Evolutionary conservation across 1,284 basidiomycete species (phyloP).

Genomic region (Peniophora sp.): DNA sequence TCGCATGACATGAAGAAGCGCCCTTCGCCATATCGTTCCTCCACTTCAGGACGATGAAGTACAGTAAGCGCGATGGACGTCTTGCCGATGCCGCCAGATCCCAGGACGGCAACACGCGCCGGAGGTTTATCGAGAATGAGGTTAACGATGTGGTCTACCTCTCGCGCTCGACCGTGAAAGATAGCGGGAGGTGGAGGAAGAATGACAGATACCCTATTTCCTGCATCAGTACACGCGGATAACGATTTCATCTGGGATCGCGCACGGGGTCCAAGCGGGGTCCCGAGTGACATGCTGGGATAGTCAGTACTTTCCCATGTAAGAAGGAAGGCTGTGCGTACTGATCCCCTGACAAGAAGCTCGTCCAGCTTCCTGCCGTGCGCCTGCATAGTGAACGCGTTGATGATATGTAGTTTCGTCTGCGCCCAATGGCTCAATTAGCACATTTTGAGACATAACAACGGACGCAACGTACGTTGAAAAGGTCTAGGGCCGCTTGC

Average conservation of each 20-base stretch:
- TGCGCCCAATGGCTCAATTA: too few relatives aligned
- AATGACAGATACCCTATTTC: background rate
- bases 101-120: constrained; percentile 18
- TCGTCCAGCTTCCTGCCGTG: too few relatives aligned
- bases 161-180: background rate
- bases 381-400: too few relatives aligned
- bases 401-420: too few relatives aligned
- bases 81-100: constrained; percentile 28
- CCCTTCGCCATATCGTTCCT: constrained; percentile 10
- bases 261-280: background rate
- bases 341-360: background rate
- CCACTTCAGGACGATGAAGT: constrained; percentile 12
- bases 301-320: background rate
- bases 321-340: background rate
- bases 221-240: background rate
- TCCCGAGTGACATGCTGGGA: background rate
- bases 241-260: background rate
- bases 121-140: background rate
- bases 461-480: too few relatives aligned
- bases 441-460: too few relatives aligned
- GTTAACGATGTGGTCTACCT: background rate
- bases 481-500: too few relatives aligned
- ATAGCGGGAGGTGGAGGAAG: background rate
- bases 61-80: constrained; percentile 21
- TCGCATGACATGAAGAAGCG: constrained; percentile 22